These are phyloP conservation scores for Phialemonium atrogriseum DNA, from an alignment of 2,329 filamentous ascomycete genomes.

Conservation along the genomic window DNA sequence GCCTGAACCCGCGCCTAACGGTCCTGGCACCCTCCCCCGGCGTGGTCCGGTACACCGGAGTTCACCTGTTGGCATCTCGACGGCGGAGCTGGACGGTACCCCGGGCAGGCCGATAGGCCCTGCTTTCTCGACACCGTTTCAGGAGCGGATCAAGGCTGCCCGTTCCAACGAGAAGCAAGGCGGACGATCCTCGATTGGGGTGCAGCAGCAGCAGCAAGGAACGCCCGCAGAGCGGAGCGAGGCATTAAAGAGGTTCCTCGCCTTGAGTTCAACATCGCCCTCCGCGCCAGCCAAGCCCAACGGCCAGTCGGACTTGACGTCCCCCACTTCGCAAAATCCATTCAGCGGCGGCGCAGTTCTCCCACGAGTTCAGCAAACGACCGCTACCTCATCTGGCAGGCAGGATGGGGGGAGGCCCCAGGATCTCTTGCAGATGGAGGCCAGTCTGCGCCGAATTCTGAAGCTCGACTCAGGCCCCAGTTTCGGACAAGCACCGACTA, in stretches of 20 bases:
- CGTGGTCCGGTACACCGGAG: conserved; percentile 34
- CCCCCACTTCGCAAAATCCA: conserved; percentile 3
- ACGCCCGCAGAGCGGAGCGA: conserved; percentile 31
- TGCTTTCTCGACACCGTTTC: conserved; percentile 60
- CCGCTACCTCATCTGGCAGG: no score
- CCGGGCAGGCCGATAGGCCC: conserved; percentile 49
- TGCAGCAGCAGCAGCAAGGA: conserved; percentile 14
- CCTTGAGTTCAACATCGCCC: conserved; percentile 14
- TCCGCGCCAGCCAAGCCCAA: background rate
- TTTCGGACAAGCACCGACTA: conserved; percentile 3
- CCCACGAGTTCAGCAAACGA: no score
- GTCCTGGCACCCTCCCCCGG: conserved; percentile 21
- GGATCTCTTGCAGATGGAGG: conserved; percentile 41
- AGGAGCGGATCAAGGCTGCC: conserved; percentile 52
- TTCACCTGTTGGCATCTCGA: conserved; percentile 49
- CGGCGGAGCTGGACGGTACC: conserved; percentile 59
- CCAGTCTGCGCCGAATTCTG: conserved; percentile 43
- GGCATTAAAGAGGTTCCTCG: conserved; percentile 47
- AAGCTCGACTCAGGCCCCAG: conserved; percentile 24
- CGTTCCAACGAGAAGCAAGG: conserved; percentile 23
- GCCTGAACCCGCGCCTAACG: conserved; percentile 22
- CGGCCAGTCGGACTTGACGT: background rate
- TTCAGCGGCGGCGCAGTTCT: background rate
- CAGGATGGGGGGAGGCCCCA: no score
- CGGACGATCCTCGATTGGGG: conserved; percentile 1